Evolutionary conservation across 768 basidiomycete genomes (phyloP), one percentile per base, ranked within the genome.

Genomic region (Gloeopeniophorella convolvens): DNA sequence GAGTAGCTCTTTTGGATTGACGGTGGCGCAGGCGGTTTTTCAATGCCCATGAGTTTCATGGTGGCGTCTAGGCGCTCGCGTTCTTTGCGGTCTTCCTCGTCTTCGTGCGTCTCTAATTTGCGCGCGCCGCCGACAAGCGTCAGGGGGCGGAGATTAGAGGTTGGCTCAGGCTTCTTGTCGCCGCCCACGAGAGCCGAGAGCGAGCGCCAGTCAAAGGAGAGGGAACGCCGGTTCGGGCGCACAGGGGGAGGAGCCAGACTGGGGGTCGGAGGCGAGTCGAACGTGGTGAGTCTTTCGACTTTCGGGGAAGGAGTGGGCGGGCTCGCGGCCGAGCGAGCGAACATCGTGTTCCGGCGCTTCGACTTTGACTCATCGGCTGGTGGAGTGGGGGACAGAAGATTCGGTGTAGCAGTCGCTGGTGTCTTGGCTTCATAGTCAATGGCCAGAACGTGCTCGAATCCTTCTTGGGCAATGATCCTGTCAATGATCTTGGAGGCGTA

Each of bases 401-500:
- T 64, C 15, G 73, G 69, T 11, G 69, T 63, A 11, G 80, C 70
- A 28, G 78, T 77, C 10, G 70, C 67, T 10, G 72, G 71, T 26
- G 77, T 70, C 51, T 79, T 77, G 41, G 64, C 60, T n/a, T 88
- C 86, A 59, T 89, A 95, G 66, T 97, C 94, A 37, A 80, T 83
- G n/a, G 94, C 89, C 30, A 97, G 79, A 47, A 98, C 88, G 60
- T 95, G 91, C 66, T 98, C 95, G 68, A 95, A 97, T 20, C 93
- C 93, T 67, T 96, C 94, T 66, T 94, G 87, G 1, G 87, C 79
- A 60, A 97, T 95, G 63, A 98, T 96, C 37, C 94, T 82, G 71
- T 98, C 95, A 61, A 98, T 89, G 58, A 98, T 98, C 75, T 97
- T 98, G 39, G 90, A 92, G 4, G 94, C 92, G 62, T 98, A 98